Base-by-base conservation (phyloP, 2,329 filamentous ascomycete genomes). In the Botrytis pseudocinerea region DNA sequence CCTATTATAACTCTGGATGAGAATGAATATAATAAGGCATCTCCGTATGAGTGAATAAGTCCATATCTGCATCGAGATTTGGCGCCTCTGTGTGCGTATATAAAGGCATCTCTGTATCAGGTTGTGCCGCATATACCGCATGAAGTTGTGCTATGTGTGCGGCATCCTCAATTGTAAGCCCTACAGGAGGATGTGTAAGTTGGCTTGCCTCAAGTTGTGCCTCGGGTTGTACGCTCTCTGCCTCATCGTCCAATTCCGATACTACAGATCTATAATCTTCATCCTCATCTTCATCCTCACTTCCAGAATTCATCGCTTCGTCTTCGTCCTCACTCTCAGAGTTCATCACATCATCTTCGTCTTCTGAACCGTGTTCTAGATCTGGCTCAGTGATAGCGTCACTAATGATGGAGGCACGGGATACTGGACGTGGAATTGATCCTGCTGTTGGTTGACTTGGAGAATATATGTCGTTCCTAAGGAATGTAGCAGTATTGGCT, bases 401-500 rank as follows among this genome's bases (percentile, higher is more conserved):
- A 16, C 59, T 54, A 14, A 71, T 42, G 25, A 71, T 42, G 1
- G 70, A 71, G 16, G 51, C 22, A 28, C 62, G 44, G 12, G 70
- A 60, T 1, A 44, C 51, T n/a, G 70, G 51, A 44, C 70, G 63
- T 25, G 40, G 40, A 14, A 72, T 28, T 38, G 51, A 60, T 14
- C 57, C 40, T 44, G 42, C 35, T 16, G 18, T 16, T 57, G 64
- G 64, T 46, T 69, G 62, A 63, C 51, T 25, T 14, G 71, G 71
- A 46, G 64, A 62, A n/a, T 70, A 69, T 28, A 69, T 54, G 38
- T 73, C 71, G 44, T 73, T 73, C 35, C 57, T 73, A 25, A 73
- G 59, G n/a, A 73, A 73, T 5, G 40, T 73, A 9, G 71, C 71
- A n/a, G 61, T 73, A 38, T 73, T 73, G 28, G 71, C 71, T n/a